Evolutionary conservation across 306 rosid species (phyloP), one percentile per base, ranked within the genome.

Genomic region (Datisca glomerata): DNA sequence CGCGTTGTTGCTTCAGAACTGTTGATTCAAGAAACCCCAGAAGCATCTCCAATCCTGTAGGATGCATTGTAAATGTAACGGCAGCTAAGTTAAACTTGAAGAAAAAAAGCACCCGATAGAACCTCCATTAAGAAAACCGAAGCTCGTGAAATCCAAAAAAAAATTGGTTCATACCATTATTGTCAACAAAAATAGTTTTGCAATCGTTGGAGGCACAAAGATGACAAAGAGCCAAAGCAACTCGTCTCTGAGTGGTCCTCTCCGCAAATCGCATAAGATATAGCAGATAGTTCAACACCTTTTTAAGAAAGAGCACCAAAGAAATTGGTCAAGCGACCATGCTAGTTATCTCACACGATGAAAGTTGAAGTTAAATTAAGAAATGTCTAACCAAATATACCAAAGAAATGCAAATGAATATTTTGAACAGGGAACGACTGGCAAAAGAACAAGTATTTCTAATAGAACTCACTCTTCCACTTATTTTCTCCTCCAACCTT

Each of bases 401-500:
- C 22, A 22, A n/a, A 15, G 8, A 22, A 13, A 52, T 47, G 51
- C 53, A 35, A 43, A 42, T 41, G 57, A n/a, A n/a, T n/a, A n/a
- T n/a, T n/a, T n/a, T n/a, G n/a, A n/a, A n/a, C n/a, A n/a, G n/a
- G n/a, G n/a, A n/a, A n/a, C n/a, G n/a, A n/a, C n/a, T n/a, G n/a
- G n/a, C n/a, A n/a, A n/a, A n/a, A n/a, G n/a, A n/a, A n/a, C n/a
- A n/a, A n/a, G n/a, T n/a, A n/a, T n/a, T n/a, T n/a, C n/a, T n/a
- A n/a, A n/a, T n/a, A n/a, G n/a, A n/a, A n/a, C 93, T 80, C 66
- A 89, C 98, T 45, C 93, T 73, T 47, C 79, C 86, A 56, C 68
- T 91, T 65, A 84, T 89, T 72, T 89, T 89, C 77, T 89, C 95
- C 75, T 84, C 98, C 61, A 89, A 68, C 72, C 98, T 78, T 70